Evolutionary conservation across 169 alveolate species (phyloP), one percentile per base, ranked within the genome.

Genomic region (Eimeria falciformis): DNA sequence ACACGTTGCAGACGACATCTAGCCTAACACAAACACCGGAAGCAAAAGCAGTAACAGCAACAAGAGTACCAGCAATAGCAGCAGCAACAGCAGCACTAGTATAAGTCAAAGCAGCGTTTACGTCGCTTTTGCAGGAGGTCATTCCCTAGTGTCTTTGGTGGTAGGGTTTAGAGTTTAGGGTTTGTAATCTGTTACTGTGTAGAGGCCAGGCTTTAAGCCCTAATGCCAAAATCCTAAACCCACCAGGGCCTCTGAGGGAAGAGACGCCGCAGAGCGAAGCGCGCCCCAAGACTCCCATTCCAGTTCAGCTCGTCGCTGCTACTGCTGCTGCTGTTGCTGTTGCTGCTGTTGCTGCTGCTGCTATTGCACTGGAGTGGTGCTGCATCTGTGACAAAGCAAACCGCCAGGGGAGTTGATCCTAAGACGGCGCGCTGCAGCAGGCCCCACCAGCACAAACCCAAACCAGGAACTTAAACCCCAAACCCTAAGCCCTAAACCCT

Each of bases 221-320:
- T 65, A 65, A 65, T 25, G 46, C 75, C 53, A 33, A 68, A 68
- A 68, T 25, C 79, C 65, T 73, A 14, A 65, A 77, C 86, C 9
- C 27, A 77, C 86, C 86, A 77, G 29, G 86, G 86, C 86, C 86
- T 77, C 69, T 46, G n/a, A 2, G 86, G 86, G 23, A 77, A 77
- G 46, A 77, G 86, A 23, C 37, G 25, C 43, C 86, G 29, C 68
- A 77, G 2, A 9, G 47, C 21, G 68, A 47, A 43, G 21, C 86
- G 86, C 47, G 37, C 17, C 2, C 46, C 7, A n/a, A 77, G 56
- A 12, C 21, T 53, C 27, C 11, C 68, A 12, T 27, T 77, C 14
- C 40, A 6, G 40, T 46, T 33, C 23, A 46, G 4, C 69, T 68
- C 47, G 86, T 21, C 25, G 69, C 86, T 77, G 62, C 62, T 50